These are phyloP conservation scores for Saccharomyces pastorianus DNA, from an alignment of 1,139 yeast species.

Conservation along the genomic window DNA sequence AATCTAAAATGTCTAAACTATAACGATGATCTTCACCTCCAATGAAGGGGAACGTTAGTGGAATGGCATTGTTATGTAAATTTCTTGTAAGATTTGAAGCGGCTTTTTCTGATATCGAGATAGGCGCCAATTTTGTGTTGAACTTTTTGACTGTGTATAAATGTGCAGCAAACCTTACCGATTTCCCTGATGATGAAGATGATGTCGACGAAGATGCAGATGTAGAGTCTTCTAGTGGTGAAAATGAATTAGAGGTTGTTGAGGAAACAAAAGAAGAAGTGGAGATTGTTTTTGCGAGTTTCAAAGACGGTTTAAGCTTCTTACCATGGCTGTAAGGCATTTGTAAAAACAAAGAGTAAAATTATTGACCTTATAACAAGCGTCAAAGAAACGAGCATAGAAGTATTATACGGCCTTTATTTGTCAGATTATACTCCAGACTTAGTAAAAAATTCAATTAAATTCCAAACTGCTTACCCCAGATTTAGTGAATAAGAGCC, in stretches of 20 bases:
- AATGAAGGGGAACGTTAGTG: neutral
- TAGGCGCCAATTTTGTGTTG: slow-evolving; percentile 25
- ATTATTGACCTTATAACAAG: neutral
- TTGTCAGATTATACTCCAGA: neutral
- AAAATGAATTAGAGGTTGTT: neutral
- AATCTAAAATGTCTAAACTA: neutral
- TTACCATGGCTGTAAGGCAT: slow-evolving; percentile 1
- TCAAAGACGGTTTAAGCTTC: slow-evolving; percentile 23
- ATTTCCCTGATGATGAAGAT: slow-evolving; percentile 19
- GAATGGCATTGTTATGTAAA: neutral
- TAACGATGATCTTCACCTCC: neutral
- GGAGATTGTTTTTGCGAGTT: slow-evolving; percentile 17
- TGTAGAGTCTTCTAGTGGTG: slow-evolving; percentile 2
- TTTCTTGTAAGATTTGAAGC: slow-evolving; percentile 2
- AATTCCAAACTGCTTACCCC: neutral
- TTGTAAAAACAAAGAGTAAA: neutral
- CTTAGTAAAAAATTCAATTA: neutral
- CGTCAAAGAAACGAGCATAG: neutral
- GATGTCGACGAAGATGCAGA: slow-evolving; percentile 13
- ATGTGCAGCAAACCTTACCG: slow-evolving; percentile 30
- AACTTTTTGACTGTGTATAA: slow-evolving; percentile 28
- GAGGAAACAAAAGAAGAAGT: slow-evolving; percentile 5
- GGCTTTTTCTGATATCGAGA: slow-evolving; percentile 27
- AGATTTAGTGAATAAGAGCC: neutral
- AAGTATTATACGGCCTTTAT: neutral